phyloP scores from a whole-genome alignment of 805 yeast species.

The Starmera pachycereana region DNA sequence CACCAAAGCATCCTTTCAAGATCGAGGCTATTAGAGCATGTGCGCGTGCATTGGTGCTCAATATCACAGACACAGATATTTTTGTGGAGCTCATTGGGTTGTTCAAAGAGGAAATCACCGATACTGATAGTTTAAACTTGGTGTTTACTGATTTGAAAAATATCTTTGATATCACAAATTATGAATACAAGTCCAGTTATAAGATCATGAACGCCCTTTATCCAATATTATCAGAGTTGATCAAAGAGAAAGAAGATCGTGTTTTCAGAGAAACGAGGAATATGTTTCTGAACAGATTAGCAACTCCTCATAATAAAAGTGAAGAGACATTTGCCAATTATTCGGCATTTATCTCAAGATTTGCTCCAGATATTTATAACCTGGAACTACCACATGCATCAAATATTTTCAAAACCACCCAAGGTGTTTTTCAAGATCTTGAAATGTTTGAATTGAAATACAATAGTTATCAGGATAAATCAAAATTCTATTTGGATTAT shows the following conservation, averaged over 20 bases:
- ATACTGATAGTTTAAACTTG: too few species aligned
- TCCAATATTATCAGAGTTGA: too few species aligned
- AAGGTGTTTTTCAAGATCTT: constrained; percentile 17
- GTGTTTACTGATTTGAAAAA: too few species aligned
- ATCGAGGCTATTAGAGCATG: too few species aligned
- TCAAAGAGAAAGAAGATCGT: background rate
- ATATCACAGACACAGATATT: too few species aligned
- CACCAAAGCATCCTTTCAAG: too few species aligned
- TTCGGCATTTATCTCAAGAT: constrained; percentile 29
- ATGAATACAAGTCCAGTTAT: too few species aligned
- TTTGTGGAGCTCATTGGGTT: too few species aligned
- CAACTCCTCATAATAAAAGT: constrained; percentile 29
- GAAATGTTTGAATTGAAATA: constrained; percentile 26
- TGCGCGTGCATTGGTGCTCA: too few species aligned
- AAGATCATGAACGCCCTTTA: too few species aligned
- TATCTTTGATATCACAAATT: too few species aligned
- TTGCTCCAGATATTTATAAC: constrained; percentile 20
- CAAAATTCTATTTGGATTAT: constrained; percentile 23
- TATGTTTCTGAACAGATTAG: constrained; percentile 20
- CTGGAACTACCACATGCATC: constrained; percentile 22
- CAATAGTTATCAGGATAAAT: background rate
- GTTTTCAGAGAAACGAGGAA: background rate
- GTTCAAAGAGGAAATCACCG: too few species aligned
- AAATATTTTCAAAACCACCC: constrained; percentile 21
- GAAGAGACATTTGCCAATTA: constrained; percentile 29